A percentile compares a stretch with the other conserved stretches of the same genome.
Conservation (phyloP, 73 alveolate species). For the Diophrys appendiculata region DNA sequence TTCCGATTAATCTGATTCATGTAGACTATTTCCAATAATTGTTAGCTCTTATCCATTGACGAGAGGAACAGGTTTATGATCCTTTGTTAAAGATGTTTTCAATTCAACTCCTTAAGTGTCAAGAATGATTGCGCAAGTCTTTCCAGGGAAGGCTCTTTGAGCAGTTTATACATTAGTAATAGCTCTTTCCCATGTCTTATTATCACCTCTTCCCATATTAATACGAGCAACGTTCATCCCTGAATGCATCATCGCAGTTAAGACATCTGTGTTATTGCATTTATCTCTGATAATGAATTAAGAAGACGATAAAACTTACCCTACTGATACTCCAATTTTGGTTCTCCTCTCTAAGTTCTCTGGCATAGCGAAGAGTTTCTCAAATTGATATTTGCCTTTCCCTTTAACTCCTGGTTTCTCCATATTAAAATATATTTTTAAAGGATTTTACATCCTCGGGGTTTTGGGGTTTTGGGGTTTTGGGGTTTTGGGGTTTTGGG, state of each 20-base stretch:
- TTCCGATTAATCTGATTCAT: constrained; percentile 4
- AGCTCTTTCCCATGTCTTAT: background rate
- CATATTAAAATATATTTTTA: too few species aligned
- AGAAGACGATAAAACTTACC: too few species aligned
- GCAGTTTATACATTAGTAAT: background rate
- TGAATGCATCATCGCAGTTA: background rate
- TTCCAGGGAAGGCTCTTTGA: background rate
- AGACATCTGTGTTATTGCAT: background rate
- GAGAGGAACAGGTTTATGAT: constrained; percentile 24
- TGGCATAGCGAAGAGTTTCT: background rate
- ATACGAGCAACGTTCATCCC: background rate
- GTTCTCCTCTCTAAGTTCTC: background rate
- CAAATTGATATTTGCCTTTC: background rate
- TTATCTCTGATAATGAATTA: background rate
- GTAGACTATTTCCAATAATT: background rate
- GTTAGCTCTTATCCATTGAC: constrained; percentile 28
- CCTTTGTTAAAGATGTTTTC: constrained; percentile 52
- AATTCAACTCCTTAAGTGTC: constrained; percentile 79
- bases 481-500: too few species aligned
- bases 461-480: too few species aligned
- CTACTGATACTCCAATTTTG: background rate
- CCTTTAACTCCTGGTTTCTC: background rate
- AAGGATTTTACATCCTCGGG: too few species aligned
- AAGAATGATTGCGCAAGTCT: constrained; percentile 13
- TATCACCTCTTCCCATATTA: background rate